Base-by-base conservation (phyloP, 2,329 filamentous ascomycete species). In the Fusarium proliferatum region DNA sequence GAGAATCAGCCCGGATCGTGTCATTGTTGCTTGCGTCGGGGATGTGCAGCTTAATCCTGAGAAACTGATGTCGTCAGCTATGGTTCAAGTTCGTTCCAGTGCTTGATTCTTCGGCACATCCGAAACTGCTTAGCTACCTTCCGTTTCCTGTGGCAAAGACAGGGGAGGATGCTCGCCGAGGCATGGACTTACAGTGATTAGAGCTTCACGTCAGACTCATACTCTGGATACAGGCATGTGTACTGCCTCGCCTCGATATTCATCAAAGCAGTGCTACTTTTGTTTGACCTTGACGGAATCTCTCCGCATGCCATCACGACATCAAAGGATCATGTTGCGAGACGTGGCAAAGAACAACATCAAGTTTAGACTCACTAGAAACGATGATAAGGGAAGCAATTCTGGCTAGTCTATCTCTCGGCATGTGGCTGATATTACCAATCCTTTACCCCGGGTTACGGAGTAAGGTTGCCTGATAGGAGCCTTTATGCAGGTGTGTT, bases 201-300 rank as follows among this genome's bases (percentile, higher is more conserved):
- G 48, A 51, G 7, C 30, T 19, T 51, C 48, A 23, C 30, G 16
- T 19, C 30, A 34, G 16, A 15, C 11, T 19, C n/a, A 23, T 19
- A 23, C 3, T 10, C 11, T 19, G 5, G n/a, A 9, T 51, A 51
- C 5, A 34, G 5, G n/a, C 48, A 51, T 23, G 8, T 34, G 16
- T 19, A 19, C 5, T 19, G 6, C 16, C 48, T 5, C 6, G 2
- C 9, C 11, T 15, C 1, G 2, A 23, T 23, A 51, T 51, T 34
- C 6, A 23, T 11, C 7, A 34, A 51, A 23, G 16, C 48, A 34
- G 11, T 5, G 48, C 9, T 51, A 51, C 48, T 23, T 51, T 0
- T 4, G 0, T 0, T 10, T 5, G 15, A 51, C 48, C n/a, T 19
- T 0, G 2, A 2, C 30, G 30, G 48, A 34, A 34, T 34, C 8